Evolutionary conservation across 306 rosid species (phyloP).

Genomic region (Lablab purpureus): DNA sequence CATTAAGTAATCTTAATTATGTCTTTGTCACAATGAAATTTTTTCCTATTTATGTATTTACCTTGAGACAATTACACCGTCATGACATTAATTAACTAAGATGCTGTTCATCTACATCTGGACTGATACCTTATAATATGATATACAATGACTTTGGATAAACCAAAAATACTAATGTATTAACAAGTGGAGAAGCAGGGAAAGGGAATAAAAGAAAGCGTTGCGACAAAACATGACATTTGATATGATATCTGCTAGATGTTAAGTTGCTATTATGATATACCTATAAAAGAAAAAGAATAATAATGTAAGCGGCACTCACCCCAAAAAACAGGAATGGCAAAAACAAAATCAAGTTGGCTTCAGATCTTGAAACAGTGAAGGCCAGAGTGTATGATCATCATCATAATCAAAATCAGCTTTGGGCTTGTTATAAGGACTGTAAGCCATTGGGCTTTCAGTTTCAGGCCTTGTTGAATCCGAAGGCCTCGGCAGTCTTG

Average conservation of each 20-base stretch:
- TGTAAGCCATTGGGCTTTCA: constrained; percentile 56
- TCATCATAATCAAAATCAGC: constrained; percentile 56
- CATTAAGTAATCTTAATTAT: not conserved
- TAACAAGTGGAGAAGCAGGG: constrained; percentile 38
- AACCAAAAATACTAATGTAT: constrained; percentile 25
- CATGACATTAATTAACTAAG: not conserved
- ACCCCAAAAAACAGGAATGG: constrained; percentile 3
- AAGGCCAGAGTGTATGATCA: constrained; percentile 76
- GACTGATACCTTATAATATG: not conserved
- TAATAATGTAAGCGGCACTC: constrained; percentile 33
- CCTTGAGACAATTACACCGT: not conserved
- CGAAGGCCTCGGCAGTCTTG: constrained; percentile 41
- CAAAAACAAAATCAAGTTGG: constrained; percentile 64
- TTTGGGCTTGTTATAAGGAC: constrained; percentile 56
- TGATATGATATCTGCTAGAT: constrained; percentile 13
- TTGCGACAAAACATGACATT: constrained; percentile 30
- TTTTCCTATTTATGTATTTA: not conserved
- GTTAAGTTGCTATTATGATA: not conserved
- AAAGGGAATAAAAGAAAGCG: constrained; percentile 12
- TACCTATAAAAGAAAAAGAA: not conserved
- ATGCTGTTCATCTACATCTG: not conserved
- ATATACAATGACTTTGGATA: not conserved
- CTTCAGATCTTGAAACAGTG: constrained; percentile 86
- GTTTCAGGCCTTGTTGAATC: constrained; percentile 43
- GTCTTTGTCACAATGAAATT: not conserved